phyloP scores from a whole-genome alignment of 352 stramenopile species.

The Phytophthora chlamydospora region DNA sequence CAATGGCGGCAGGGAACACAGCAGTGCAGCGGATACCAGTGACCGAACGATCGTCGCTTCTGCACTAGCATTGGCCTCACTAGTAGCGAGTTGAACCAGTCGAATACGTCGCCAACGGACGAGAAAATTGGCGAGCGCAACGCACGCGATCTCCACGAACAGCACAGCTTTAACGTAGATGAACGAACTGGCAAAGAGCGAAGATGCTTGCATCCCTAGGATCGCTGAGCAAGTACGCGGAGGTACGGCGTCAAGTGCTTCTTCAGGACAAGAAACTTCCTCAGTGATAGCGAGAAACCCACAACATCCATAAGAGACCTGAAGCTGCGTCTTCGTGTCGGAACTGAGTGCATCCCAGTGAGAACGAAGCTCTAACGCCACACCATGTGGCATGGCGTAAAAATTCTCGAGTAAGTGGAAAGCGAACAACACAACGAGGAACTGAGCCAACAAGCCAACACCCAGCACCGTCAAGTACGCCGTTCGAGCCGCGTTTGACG shows the following conservation, averaged over 20 bases:
- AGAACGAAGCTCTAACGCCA: constrained; percentile 27
- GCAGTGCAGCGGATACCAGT: constrained; percentile 33
- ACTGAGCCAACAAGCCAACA: constrained; percentile 39
- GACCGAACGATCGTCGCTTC: constrained; percentile 42
- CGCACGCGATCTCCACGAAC: constrained; percentile 40
- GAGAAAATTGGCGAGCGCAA: constrained; percentile 54
- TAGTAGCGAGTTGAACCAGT: constrained; percentile 40
- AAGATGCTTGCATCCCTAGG: constrained; percentile 30
- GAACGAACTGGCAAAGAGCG: constrained; percentile 48
- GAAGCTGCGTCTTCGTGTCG: constrained; percentile 34
- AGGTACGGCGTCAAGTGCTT: constrained; percentile 46
- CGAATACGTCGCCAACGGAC: constrained; percentile 56
- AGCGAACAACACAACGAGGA: constrained; percentile 38
- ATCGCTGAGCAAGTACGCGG: constrained; percentile 45
- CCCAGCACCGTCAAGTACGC: constrained; percentile 40
- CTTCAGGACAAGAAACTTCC: constrained; percentile 47
- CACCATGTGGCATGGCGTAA: constrained; percentile 31
- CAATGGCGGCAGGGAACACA: constrained; percentile 49
- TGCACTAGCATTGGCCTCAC: constrained; percentile 11
- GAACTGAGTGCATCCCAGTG: constrained; percentile 39
- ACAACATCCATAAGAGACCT: constrained; percentile 56
- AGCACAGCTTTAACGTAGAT: constrained; percentile 43
- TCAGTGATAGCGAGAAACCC: constrained; percentile 50
- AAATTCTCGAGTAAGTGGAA: constrained; percentile 56
- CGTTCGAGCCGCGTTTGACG: constrained; percentile 35